Conservation (phyloP, 1,284 basidiomycete species). For the Ustilago shanxiensis region DNA sequence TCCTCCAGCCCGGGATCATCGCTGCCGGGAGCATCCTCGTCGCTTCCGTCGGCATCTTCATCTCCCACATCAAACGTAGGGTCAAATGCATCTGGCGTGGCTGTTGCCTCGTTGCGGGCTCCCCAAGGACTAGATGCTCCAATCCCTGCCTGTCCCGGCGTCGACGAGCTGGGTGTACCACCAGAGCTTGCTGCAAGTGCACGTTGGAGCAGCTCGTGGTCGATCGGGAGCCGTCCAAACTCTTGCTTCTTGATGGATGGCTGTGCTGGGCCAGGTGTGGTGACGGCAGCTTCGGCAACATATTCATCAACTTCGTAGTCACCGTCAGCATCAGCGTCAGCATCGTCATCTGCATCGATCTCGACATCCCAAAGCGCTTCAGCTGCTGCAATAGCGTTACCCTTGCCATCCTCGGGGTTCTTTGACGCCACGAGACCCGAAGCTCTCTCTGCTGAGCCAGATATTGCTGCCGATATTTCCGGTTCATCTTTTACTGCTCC, state of each 20-base stretch:
- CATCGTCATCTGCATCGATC: slow-evolving; percentile 31
- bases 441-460: slow-evolving; percentile 1
- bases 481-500: neutral
- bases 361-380: slow-evolving; percentile 15
- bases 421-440: neutral
- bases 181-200: slow-evolving; percentile 32
- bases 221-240: slow-evolving; percentile 33
- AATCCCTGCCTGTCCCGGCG: slow-evolving; percentile 2
- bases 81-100: slow-evolving; percentile 22
- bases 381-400: slow-evolving; percentile 8
- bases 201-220: slow-evolving; percentile 23
- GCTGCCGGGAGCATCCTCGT: slow-evolving; percentile 52
- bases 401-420: neutral
- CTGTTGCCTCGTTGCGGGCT: slow-evolving; percentile 3
- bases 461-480: neutral
- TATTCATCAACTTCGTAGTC: slow-evolving; percentile 33
- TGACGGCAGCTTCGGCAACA: slow-evolving; percentile 2
- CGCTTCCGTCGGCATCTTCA: slow-evolving; percentile 49
- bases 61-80: slow-evolving; percentile 22
- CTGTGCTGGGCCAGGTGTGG: neutral
- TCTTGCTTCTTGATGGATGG: neutral
- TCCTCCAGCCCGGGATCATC: slow-evolving; percentile 44
- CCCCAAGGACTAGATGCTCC: slow-evolving; percentile 12
- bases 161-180: neutral
- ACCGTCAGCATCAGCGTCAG: slow-evolving; percentile 42